Evolutionary conservation across 163 green algal genomes (phyloP).

Genomic region (Chlorella variabilis): DNA sequence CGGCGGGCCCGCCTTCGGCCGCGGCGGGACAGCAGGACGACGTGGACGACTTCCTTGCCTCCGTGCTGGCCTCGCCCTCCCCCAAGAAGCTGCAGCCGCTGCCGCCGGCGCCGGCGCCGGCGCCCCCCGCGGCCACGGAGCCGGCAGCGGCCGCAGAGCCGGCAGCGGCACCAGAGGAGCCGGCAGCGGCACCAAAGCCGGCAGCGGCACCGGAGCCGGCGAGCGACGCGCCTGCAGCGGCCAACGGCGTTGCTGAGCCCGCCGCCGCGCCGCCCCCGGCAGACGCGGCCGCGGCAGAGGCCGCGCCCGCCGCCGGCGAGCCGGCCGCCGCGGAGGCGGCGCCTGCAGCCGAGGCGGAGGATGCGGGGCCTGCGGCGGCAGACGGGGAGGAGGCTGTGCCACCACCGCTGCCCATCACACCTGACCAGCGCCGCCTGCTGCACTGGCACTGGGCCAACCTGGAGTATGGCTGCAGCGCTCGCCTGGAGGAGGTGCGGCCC

Average conservation of each 20-base stretch:
- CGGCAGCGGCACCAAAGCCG: neutral
- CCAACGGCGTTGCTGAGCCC: neutral
- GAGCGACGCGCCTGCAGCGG: neutral
- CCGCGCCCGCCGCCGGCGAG: neutral
- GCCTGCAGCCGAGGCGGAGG: neutral
- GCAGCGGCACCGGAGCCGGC: neutral
- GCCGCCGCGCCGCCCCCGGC: neutral
- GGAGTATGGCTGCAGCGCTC: constrained; percentile 89
- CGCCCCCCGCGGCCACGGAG: neutral
- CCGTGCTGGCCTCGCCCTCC: constrained; percentile 21
- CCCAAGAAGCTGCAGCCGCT: neutral
- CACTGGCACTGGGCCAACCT: constrained; percentile 92
- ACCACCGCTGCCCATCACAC: constrained; percentile 25
- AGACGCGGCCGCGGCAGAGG: neutral
- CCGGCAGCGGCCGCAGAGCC: neutral
- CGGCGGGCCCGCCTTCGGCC: neutral
- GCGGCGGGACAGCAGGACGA: neutral
- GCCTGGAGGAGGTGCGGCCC: constrained; percentile 61
- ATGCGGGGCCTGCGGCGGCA: neutral
- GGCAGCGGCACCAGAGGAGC: too few species aligned
- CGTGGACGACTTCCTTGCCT: constrained; percentile 29
- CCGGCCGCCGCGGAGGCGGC: neutral
- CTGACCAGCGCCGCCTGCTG: constrained; percentile 62
- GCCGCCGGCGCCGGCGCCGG: neutral
- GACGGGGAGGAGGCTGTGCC: constrained; percentile 8